Percentiles rank a stretch among this genome's conserved stretches.
Evolutionary conservation across 495 filamentous ascomycete species (phyloP).

Genomic region (Neohortaea acidophila): DNA sequence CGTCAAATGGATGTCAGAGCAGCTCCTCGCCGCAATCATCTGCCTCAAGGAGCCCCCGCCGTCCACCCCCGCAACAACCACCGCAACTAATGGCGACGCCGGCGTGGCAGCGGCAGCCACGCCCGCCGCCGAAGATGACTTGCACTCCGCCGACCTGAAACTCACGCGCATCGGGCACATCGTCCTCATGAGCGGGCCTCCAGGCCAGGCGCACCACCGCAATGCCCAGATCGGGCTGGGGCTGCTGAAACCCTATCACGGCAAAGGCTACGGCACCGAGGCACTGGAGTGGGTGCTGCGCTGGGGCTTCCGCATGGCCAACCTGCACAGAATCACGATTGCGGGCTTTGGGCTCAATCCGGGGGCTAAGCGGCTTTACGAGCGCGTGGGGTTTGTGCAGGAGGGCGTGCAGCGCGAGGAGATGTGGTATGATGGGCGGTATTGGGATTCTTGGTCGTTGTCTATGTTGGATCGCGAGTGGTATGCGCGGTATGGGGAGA

Average conservation of each 20-base stretch:
- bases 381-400: not conserved
- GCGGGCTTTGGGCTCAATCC: not conserved
- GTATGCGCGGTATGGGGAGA: not conserved
- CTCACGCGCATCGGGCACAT: not conserved
- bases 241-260: not conserved
- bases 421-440: not conserved
- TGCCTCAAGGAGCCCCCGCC: slow-evolving; percentile 1
- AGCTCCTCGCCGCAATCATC: not conserved
- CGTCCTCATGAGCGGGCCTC: not conserved
- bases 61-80: not conserved
- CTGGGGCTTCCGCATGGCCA: not conserved
- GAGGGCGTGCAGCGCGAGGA: not conserved
- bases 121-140: no score
- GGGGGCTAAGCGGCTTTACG: not conserved
- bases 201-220: not conserved
- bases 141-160: no score
- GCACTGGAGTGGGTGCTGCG: not conserved
- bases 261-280: not conserved
- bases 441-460: not conserved
- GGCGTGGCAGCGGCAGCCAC: no score
- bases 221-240: not conserved
- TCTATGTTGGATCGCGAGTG: not conserved
- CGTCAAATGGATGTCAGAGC: not conserved
- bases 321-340: not conserved
- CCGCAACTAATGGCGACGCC: not conserved